Conservation (phyloP, 2,329 filamentous ascomycete genomes). For the Byssothecium circinans region DNA sequence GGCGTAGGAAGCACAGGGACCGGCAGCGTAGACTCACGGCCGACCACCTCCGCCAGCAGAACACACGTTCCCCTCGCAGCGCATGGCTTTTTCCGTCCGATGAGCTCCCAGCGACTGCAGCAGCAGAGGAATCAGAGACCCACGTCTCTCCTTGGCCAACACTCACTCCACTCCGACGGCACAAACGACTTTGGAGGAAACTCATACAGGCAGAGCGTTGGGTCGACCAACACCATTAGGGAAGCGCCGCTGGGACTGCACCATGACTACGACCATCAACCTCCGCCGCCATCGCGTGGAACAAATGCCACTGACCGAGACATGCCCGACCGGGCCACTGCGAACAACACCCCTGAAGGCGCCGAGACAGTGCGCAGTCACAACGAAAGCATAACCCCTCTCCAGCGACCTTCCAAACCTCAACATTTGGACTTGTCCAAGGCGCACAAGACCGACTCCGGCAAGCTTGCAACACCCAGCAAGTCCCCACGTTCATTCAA, state of each 20-base stretch:
- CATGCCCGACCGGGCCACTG: constrained; percentile 68
- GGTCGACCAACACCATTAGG: constrained; percentile 39
- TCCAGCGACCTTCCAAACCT: constrained; percentile 62
- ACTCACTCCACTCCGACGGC: constrained; percentile 36
- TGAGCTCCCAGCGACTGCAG: constrained; percentile 94
- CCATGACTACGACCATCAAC: constrained; percentile 45
- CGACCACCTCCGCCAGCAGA: constrained; percentile 69
- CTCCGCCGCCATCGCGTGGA: constrained; percentile 69
- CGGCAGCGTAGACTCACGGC: constrained; percentile 47
- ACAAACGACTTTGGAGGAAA: constrained; percentile 35
- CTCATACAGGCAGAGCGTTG: constrained; percentile 42
- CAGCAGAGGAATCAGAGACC: constrained; percentile 73
- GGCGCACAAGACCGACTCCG: constrained; percentile 57
- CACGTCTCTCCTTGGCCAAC: constrained; percentile 40
- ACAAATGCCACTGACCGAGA: constrained; percentile 80
- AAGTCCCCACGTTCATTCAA: constrained; percentile 77
- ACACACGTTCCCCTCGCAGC: constrained; percentile 90
- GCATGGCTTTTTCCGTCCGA: constrained; percentile 90
- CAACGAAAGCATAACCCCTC: constrained; percentile 75
- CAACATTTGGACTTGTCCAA: constrained; percentile 63
- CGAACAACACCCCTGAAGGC: constrained; percentile 71
- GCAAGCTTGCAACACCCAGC: constrained; percentile 60
- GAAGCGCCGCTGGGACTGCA: constrained; percentile 36
- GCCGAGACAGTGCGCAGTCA: constrained; percentile 64
- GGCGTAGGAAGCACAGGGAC: constrained; percentile 26